Conservation (phyloP, 768 basidiomycete genomes). For the Termitomyces sp. region DNA sequence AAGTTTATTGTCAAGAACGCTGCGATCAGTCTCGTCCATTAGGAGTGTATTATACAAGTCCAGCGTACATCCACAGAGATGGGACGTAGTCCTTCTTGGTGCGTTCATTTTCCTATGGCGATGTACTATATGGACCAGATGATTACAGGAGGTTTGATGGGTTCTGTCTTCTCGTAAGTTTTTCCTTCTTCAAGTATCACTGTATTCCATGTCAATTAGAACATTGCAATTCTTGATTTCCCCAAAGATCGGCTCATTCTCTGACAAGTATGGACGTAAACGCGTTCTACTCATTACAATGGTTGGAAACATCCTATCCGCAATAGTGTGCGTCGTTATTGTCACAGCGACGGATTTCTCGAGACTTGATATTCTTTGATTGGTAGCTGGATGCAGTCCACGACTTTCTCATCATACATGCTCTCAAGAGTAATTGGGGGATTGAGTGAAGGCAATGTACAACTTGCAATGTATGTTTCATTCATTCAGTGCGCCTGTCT, state of each 20-base stretch:
- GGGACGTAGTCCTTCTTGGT: slow-evolving; percentile 96
- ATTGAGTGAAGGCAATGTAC: slow-evolving; percentile 95
- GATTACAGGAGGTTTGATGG: slow-evolving; percentile 75
- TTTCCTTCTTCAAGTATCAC: slow-evolving; percentile 7
- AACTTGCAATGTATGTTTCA: slow-evolving; percentile 78
- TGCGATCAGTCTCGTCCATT: slow-evolving; percentile 59
- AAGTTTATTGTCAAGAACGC: slow-evolving; percentile 69
- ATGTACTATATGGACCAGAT: not conserved
- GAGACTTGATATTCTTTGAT: not conserved
- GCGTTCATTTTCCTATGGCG: slow-evolving; percentile 11
- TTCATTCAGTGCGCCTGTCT: not conserved
- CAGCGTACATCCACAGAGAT: slow-evolving; percentile 59
- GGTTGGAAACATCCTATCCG: slow-evolving; percentile 92
- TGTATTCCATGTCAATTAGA: slow-evolving; percentile 38
- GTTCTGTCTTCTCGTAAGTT: slow-evolving; percentile 86
- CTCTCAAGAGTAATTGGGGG: slow-evolving; percentile 90
- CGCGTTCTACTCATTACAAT: slow-evolving; percentile 79
- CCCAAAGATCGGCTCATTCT: slow-evolving; percentile 75
- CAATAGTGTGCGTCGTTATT: slow-evolving; percentile 56
- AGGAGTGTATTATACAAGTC: slow-evolving; percentile 63
- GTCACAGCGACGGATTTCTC: not conserved
- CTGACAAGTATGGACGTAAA: slow-evolving; percentile 88
- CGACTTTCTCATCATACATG: slow-evolving; percentile 85
- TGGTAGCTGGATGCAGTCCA: slow-evolving; percentile 81
- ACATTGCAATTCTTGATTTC: slow-evolving; percentile 82